phyloP scores from a whole-genome alignment of 768 basidiomycete species.

The Lactifluus volemus region DNA sequence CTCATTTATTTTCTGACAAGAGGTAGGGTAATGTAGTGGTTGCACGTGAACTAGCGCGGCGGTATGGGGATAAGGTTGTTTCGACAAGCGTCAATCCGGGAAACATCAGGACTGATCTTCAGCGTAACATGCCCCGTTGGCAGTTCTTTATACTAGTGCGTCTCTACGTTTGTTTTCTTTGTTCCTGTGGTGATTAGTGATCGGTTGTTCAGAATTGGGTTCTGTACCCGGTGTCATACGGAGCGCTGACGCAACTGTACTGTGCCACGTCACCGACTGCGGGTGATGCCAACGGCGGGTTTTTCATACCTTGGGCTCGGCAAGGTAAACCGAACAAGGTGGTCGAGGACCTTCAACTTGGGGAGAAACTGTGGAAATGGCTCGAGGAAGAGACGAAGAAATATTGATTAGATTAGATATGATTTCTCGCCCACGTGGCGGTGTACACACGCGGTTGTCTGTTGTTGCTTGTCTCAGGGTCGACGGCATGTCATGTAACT shows the following conservation, averaged over 20 bases:
- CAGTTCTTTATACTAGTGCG: background rate
- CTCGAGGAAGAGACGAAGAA: conserved; percentile 23
- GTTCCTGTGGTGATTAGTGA: background rate
- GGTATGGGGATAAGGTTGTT: conserved; percentile 40
- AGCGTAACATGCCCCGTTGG: background rate
- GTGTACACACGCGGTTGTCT: background rate
- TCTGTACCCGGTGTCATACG: conserved; percentile 19
- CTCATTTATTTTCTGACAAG: background rate
- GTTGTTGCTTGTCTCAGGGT: background rate
- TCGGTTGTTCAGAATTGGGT: background rate
- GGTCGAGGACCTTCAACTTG: conserved; percentile 22
- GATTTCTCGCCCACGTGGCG: no score
- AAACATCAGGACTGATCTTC: conserved; percentile 7
- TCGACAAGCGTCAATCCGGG: conserved; percentile 37
- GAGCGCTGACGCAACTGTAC: conserved; percentile 38
- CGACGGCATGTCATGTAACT: background rate
- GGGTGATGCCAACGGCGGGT: conserved; percentile 31
- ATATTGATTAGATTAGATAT: background rate
- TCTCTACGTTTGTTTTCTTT: background rate
- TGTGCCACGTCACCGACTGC: conserved; percentile 36
- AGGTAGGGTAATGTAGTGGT: conserved; percentile 34
- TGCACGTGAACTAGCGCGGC: conserved; percentile 37
- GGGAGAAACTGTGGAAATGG: conserved; percentile 26
- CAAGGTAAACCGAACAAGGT: conserved; percentile 15
- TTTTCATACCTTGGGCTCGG: conserved; percentile 26